Evolutionary conservation across 106 monocot genomes (phyloP).

Genomic region (Chionographis japonica): DNA sequence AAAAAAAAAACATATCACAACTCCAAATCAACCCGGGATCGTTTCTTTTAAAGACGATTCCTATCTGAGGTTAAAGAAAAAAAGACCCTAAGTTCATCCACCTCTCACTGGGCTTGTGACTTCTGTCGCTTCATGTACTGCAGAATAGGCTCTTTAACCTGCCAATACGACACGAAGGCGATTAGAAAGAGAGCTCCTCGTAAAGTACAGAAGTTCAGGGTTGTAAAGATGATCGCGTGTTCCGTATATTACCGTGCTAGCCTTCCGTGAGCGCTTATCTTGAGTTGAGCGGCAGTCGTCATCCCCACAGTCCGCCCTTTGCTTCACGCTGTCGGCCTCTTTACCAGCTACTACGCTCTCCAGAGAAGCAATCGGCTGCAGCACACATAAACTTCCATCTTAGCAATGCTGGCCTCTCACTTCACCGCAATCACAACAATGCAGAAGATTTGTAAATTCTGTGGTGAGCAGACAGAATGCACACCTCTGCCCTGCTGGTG

Average conservation of each 20-base stretch:
- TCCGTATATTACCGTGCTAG: conserved; percentile 53
- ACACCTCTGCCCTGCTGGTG: conserved; percentile 40
- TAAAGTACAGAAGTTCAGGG: neutral
- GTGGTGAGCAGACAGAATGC: too few relatives aligned
- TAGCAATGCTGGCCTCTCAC: neutral
- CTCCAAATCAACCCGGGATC: too few relatives aligned
- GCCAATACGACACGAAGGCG: neutral
- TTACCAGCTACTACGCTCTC: conserved; percentile 74
- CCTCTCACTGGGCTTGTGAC: conserved; percentile 10
- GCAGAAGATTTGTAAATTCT: neutral
- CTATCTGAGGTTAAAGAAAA: too few relatives aligned
- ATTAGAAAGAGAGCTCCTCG: neutral
- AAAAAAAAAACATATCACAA: too few relatives aligned
- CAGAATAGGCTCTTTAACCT: conserved; percentile 91
- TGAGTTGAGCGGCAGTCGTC: conserved; percentile 41
- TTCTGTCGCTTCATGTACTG: conserved; percentile 74
- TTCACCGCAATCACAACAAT: neutral
- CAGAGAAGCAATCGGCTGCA: conserved; percentile 74
- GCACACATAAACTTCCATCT: neutral
- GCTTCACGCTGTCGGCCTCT: conserved; percentile 10
- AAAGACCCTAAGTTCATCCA: neutral
- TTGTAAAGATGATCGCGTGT: neutral
- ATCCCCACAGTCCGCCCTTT: conserved; percentile 1
- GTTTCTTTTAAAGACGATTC: too few relatives aligned
- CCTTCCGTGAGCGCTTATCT: conserved; percentile 61